Percentiles rank a stretch among this genome's conserved stretches.
phyloP scores from a whole-genome alignment of 768 basidiomycete genomes.

The Dacryopinax primogenitus region DNA sequence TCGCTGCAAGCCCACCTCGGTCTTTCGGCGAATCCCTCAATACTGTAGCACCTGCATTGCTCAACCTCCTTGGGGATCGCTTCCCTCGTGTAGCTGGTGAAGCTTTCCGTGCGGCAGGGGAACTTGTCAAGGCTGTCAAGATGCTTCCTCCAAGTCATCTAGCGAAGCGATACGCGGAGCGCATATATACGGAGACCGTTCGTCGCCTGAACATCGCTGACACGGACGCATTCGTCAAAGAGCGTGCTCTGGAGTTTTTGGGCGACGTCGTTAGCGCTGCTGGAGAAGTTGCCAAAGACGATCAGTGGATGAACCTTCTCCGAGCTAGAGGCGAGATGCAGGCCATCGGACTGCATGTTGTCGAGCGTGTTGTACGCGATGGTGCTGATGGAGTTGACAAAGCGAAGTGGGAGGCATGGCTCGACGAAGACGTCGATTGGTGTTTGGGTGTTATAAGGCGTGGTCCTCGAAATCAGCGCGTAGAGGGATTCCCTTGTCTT shows the following conservation, averaged over 20 bases:
- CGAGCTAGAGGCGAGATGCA: background rate
- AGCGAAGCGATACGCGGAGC: slow-evolving; percentile 50
- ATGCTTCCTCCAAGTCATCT: slow-evolving; percentile 39
- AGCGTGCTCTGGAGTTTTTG: slow-evolving; percentile 66
- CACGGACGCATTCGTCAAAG: slow-evolving; percentile 83
- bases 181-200: slow-evolving; percentile 63
- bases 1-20: slow-evolving; percentile 52
- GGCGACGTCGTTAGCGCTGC: slow-evolving; percentile 51
- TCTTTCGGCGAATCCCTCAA: slow-evolving; percentile 51
- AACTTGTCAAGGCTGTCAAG: slow-evolving; percentile 61
- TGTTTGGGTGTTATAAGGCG: slow-evolving; percentile 59
- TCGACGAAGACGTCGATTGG: slow-evolving; percentile 67
- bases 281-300: slow-evolving; percentile 48
- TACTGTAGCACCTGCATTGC: slow-evolving; percentile 56
- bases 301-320: slow-evolving; percentile 25
- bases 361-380: background rate
- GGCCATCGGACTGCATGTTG: background rate
- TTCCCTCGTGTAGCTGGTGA: slow-evolving; percentile 83
- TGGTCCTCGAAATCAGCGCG: slow-evolving; percentile 65
- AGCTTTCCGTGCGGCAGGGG: slow-evolving; percentile 74
- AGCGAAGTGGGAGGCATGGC: slow-evolving; percentile 37
- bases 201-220: slow-evolving; percentile 59
- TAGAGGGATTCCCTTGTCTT: slow-evolving; percentile 65
- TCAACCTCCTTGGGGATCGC: slow-evolving; percentile 62
- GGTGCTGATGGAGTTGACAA: slow-evolving; percentile 19